Conservation (phyloP, 2,329 filamentous ascomycete species). For the Emmonsia crescens region DNA sequence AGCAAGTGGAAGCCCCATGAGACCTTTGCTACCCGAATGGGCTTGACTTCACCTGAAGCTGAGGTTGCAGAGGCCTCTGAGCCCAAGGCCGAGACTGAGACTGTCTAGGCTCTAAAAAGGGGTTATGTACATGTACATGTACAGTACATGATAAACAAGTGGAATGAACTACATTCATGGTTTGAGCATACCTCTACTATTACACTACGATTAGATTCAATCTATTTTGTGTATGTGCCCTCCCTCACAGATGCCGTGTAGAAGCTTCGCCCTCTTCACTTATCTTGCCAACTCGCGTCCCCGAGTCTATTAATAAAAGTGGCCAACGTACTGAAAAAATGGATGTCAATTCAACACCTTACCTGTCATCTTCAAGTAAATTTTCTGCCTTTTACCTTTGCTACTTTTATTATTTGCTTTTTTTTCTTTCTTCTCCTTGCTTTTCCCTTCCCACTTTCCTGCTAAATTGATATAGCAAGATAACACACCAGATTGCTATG, state of each 20-base stretch:
- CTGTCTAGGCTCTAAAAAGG: background rate
- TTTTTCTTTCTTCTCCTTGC: background rate
- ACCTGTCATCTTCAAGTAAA: background rate
- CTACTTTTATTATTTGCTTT: background rate
- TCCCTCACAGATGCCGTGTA: background rate
- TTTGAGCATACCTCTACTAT: background rate
- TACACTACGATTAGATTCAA: background rate
- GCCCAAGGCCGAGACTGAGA: background rate
- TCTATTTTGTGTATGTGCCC: background rate
- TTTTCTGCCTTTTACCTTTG: background rate
- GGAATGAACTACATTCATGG: background rate
- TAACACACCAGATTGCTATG: background rate
- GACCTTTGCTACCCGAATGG: constrained; percentile 17
- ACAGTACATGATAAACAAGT: background rate
- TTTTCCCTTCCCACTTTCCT: background rate
- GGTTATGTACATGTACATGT: background rate
- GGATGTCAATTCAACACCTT: no score
- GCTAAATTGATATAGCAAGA: background rate
- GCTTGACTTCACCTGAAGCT: constrained; percentile 14
- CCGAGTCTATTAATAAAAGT: no score
- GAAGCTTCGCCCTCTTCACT: background rate
- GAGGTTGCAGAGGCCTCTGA: background rate
- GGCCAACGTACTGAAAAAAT: no score
- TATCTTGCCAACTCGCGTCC: background rate
- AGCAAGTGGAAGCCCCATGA: constrained; percentile 14